Evolutionary conservation across 2,329 filamentous ascomycete species (phyloP), one percentile per base, ranked within the genome.

Genomic region (Westerdykella aurantiaca): DNA sequence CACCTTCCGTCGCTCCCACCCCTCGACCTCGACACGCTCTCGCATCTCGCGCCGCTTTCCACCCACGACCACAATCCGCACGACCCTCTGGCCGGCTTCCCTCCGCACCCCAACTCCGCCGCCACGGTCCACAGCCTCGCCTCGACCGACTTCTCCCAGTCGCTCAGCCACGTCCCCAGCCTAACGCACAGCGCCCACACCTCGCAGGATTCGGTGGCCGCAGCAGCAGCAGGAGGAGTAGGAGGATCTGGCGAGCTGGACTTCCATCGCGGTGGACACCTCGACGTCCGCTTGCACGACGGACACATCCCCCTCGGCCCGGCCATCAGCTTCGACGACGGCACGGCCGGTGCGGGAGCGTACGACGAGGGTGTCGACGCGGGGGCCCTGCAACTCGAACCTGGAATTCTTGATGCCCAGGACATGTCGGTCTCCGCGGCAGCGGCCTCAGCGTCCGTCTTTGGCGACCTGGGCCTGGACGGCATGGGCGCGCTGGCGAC

Each of bases 181-280:
- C 54, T 6, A 38, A 46, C 50, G 2, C 35, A 46, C 4, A 43
- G 45, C 6, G 10, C 22, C 3, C 17, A 31, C 22, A 7, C 47
- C 6, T 55, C 46, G 17, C 48, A 47, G 17, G 52, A 62, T 22
- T 51, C 25, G 11, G 25, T 12, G 11, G 25, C 11, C 9, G 25
- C 25, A 4, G 25, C 4, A 29, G 25, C 25, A 29, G 25, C 9
- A 29, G 7, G 25, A 29, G 25, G 25, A 29, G 7, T 4, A 29
- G 25, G 25, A 12, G 25, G 10, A 29, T 29, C 61, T 16, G 69
- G 69, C 43, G 57, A 59, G 11, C 67, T 70, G 48, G 67, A 72
- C 49, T 71, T 72, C 56, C 55, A 50, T 16, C 62, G 57, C 39
- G 66, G 9, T 12, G 25, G 7, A 4, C 25, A 12, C 10, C 25